Conservation (phyloP, 1,284 basidiomycete species). For the Porodaedalea pini region DNA sequence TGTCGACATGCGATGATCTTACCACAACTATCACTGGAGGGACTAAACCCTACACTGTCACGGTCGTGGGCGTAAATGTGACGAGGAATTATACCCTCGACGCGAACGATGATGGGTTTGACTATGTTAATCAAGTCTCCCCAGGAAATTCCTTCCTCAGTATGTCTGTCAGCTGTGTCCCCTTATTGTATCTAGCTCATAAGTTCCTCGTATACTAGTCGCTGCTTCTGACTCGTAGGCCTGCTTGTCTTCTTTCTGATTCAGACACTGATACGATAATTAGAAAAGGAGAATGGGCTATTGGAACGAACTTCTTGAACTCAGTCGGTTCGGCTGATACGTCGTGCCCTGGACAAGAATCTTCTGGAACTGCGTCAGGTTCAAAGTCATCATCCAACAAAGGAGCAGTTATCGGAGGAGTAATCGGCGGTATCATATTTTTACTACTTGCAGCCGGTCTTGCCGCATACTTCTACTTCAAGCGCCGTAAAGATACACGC, state of each 20-base stretch:
- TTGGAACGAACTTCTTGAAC: conserved; percentile 10
- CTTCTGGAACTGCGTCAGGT: conserved; percentile 5
- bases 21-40: conserved; percentile 10
- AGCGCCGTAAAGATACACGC: conserved; percentile 3
- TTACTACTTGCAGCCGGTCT: background rate
- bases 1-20: conserved; percentile 11
- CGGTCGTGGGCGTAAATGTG: background rate
- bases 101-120: conserved; percentile 13
- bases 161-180: background rate
- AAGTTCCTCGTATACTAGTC: conserved; percentile 2
- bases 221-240: conserved; percentile 15
- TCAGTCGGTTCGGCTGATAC: conserved; percentile 14
- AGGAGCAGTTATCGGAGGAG: conserved; percentile 9
- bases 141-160: conserved; percentile 12
- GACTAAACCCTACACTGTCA: conserved; percentile 13
- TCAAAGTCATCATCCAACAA: conserved; percentile 3
- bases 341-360: conserved; percentile 14
- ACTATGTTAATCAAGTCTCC: conserved; percentile 9
- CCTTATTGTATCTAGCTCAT: background rate
- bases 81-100: conserved; percentile 15
- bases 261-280: background rate
- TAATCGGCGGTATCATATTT: conserved; percentile 5
- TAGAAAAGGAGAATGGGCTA: conserved; percentile 16
- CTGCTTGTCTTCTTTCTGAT: background rate
- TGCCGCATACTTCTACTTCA: conserved; percentile 6